Percentiles rank a stretch among this genome's conserved stretches.
Evolutionary conservation across 805 yeast genomes (phyloP).

Genomic region (Komagataella kurtzmanii): DNA sequence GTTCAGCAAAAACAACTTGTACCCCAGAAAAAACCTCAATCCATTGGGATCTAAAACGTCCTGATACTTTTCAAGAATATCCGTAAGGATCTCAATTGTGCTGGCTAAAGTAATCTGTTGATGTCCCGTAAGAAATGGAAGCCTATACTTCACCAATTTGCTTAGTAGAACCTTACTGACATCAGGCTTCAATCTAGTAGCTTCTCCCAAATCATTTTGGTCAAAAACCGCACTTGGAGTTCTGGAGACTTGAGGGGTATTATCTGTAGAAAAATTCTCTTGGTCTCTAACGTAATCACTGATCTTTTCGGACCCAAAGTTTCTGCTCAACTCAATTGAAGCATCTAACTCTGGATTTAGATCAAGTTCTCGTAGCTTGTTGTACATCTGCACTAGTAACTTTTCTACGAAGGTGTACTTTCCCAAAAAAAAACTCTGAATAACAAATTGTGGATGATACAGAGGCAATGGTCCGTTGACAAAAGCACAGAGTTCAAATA

Average conservation of each 20-base stretch:
- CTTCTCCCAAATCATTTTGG: slow-evolving; percentile 2
- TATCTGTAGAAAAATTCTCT: not conserved
- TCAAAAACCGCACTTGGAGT: not conserved
- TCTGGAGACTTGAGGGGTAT: not conserved
- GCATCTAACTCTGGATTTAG: slow-evolving; percentile 15
- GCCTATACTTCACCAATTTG: slow-evolving; percentile 44
- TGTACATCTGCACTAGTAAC: slow-evolving; percentile 40
- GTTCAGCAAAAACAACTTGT: slow-evolving; percentile 43
- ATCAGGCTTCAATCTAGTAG: slow-evolving; percentile 2
- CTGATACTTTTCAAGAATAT: slow-evolving; percentile 31
- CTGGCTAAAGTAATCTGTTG: slow-evolving; percentile 77
- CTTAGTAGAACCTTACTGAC: slow-evolving; percentile 39
- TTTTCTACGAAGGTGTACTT: slow-evolving; percentile 40
- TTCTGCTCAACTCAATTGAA: not conserved
- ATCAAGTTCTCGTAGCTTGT: slow-evolving; percentile 40
- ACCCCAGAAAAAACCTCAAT: slow-evolving; percentile 54
- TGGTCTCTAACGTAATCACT: not conserved
- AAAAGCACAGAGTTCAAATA: slow-evolving; percentile 61
- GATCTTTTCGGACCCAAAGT: not conserved
- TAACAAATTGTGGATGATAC: slow-evolving; percentile 80
- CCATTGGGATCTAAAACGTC: slow-evolving; percentile 51
- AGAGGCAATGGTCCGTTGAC: slow-evolving; percentile 83
- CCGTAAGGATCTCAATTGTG: slow-evolving; percentile 49
- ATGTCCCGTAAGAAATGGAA: slow-evolving; percentile 80
- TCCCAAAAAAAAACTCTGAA: slow-evolving; percentile 59